Conservation (phyloP, 768 basidiomycete species). For the Termitomyces sp. region DNA sequence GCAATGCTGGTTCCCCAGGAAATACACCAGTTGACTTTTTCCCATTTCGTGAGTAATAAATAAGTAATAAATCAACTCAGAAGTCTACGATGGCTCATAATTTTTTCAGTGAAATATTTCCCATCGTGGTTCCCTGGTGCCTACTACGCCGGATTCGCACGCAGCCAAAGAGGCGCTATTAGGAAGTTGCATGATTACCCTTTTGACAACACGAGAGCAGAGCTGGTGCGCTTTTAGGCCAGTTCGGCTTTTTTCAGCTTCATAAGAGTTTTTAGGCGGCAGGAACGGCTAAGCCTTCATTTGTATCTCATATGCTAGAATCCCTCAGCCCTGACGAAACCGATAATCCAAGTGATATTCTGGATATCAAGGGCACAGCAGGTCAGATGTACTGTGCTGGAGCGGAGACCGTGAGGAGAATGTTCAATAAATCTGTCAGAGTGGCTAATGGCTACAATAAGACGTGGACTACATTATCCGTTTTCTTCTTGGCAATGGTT, state of each 20-base stretch:
- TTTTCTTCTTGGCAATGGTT: constrained; percentile 24
- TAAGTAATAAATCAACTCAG: constrained; percentile 8
- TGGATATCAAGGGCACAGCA: constrained; percentile 13
- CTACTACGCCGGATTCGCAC: constrained; percentile 17
- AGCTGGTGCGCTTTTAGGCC: constrained; percentile 24
- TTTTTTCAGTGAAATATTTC: constrained; percentile 23
- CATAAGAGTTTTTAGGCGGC: constrained; percentile 6
- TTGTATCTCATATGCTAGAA: constrained; percentile 16
- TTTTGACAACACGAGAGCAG: constrained; percentile 23
- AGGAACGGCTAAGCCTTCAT: constrained; percentile 20
- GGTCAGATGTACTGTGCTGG: constrained; percentile 7
- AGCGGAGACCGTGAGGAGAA: constrained; percentile 11
- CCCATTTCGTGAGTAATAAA: constrained; percentile 19
- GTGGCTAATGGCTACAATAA: neutral
- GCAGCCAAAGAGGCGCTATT: neutral
- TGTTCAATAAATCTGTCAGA: no score
- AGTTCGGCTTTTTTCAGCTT: neutral
- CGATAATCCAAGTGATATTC: neutral
- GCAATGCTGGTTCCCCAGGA: constrained; percentile 19
- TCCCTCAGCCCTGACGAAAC: constrained; percentile 6
- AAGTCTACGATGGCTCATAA: neutral
- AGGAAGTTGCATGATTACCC: constrained; percentile 27
- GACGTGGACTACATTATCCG: constrained; percentile 9
- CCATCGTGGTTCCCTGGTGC: constrained; percentile 32
- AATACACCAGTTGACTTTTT: constrained; percentile 13